A percentile compares a stretch with the other conserved stretches of the same genome.
Conservation (phyloP, 208 protist genomes). For the Leishmania martiniquensis region DNA sequence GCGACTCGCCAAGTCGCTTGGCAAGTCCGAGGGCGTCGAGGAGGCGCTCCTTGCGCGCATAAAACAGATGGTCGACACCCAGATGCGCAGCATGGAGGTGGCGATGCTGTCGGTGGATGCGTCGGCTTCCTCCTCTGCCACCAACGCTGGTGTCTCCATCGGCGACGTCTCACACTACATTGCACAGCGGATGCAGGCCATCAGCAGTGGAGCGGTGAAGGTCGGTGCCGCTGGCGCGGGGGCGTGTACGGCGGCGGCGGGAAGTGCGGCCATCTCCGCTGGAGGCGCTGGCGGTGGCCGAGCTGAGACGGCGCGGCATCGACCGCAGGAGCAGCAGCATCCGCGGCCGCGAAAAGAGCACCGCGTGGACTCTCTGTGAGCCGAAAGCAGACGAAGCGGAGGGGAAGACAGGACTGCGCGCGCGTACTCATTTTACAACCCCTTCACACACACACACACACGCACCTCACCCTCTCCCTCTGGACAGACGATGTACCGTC, state of each 20-base stretch:
- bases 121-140: background rate
- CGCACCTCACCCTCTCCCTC: no score
- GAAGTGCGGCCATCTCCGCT: background rate
- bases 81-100: conserved; percentile 63
- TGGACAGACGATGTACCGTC: no score
- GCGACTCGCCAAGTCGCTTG: conserved; percentile 48
- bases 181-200: conserved; percentile 31
- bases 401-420: background rate
- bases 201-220: conserved; percentile 14
- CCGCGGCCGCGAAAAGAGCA: conserved; percentile 21
- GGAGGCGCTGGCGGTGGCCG: background rate
- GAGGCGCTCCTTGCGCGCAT: conserved; percentile 64
- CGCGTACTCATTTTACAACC: no score
- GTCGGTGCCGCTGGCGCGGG: background rate
- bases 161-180: conserved; percentile 38
- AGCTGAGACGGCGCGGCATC: background rate
- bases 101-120: conserved; percentile 36
- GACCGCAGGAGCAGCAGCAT: no score
- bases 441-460: no score
- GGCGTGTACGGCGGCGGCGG: background rate
- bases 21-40: conserved; percentile 63
- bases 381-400: background rate
- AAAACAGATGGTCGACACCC: conserved; percentile 69
- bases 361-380: conserved; percentile 34
- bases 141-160: conserved; percentile 32